Base-by-base conservation (phyloP, 805 yeast genomes). In the Barnettozyma wickerhamii region DNA sequence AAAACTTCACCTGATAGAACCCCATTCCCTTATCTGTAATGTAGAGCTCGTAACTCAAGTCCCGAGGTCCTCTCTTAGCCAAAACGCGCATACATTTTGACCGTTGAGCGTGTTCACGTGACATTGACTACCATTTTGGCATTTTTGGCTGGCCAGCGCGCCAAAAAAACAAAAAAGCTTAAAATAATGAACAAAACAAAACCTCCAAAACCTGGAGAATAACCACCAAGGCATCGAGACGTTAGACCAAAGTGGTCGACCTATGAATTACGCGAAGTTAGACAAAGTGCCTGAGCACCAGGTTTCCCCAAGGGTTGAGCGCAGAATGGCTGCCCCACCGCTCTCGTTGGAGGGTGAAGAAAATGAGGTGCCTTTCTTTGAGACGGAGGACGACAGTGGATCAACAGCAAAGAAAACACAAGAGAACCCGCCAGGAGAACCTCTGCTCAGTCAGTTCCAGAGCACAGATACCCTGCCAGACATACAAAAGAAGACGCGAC, bases 191-290 rank as follows among this genome's bases (percentile, higher is more conserved):
- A n/a, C n/a, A n/a, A 33, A 24, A 20, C 23, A 31, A 28, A 31
- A 10, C 30, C 27, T 35, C 15, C 27, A 23, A 23, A 23, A 23
- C 26, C 2, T 12, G n/a, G n/a, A n/a, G 19, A 6, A 30, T 10
- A 30, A 19, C 15, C 18, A 18, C 33, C 34, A 17, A 19, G 23
- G 20, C 26, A 19, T 7, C 26, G 17, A 10, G 17, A 6, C 19
- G 18, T 31, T 18, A 10, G n/a, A 19, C 17, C 17, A 13, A 17
- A 4, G n/a, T n/a, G n/a, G n/a, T n/a, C n/a, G n/a, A n/a, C n/a
- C n/a, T 14, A 50, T 50, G 54, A 50, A 50, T 46, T 50, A 46
- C 23, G 54, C 54, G 12, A 50, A 48, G 21, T 37, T 48, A 29
- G 52, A 48, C 36, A 40, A 49, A 20, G 45, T 43, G 32, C 33